A percentile compares a stretch with the other conserved stretches of the same genome.
These are phyloP conservation scores for Pyrus betulifolia DNA, from an alignment of 306 rosid genomes.

Conservation along the genomic window DNA sequence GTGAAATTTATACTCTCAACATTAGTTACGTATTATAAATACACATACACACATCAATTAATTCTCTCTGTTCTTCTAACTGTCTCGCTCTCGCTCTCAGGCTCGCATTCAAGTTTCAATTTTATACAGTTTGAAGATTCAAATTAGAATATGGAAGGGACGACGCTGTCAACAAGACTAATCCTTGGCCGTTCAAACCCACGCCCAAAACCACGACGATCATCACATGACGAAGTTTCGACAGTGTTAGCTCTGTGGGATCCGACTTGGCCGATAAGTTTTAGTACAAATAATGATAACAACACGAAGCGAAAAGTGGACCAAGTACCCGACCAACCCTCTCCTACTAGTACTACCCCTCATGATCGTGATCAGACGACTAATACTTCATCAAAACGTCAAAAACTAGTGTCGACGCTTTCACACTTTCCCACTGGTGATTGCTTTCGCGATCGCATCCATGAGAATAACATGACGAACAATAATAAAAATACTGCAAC, in stretches of 20 bases:
- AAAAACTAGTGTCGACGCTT: neutral
- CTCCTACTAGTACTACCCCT: neutral
- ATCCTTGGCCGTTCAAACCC: neutral
- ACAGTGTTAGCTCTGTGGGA: neutral
- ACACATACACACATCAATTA: neutral
- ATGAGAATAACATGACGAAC: neutral
- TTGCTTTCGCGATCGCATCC: neutral
- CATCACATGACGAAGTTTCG: neutral
- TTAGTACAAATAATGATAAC: neutral
- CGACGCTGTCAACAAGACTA: neutral
- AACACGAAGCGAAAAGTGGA: neutral
- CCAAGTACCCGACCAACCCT: neutral
- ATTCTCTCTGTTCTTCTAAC: neutral
- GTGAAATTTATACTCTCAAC: too few relatives aligned
- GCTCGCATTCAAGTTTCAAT: neutral
- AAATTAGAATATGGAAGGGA: neutral
- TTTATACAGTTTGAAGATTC: neutral
- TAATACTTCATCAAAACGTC: neutral
- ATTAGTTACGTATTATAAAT: too few relatives aligned
- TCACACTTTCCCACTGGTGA: neutral
- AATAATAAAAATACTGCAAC: neutral
- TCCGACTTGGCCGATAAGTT: neutral
- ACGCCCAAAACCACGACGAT: neutral
- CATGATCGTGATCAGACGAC: neutral
- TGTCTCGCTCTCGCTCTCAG: neutral